A percentile compares a stretch with the other conserved stretches of the same genome.
Conservation (phyloP, 768 basidiomycete species). For the Dioszegia hungarica region DNA sequence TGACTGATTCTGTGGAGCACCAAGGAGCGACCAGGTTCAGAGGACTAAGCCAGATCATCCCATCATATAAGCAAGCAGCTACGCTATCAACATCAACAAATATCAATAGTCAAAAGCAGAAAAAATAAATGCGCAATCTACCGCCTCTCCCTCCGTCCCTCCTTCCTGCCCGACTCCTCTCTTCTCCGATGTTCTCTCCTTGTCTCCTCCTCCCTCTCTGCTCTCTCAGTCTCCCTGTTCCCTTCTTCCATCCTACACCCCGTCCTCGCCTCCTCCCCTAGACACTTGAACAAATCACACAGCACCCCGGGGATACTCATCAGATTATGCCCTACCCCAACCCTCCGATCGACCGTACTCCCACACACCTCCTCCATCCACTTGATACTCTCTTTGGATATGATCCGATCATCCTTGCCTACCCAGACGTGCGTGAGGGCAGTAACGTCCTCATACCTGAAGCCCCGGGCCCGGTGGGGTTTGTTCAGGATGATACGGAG, state of each 20-base stretch:
- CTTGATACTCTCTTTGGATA: slow-evolving; percentile 79
- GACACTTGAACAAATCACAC: slow-evolving; percentile 44
- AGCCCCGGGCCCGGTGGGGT: slow-evolving; percentile 74
- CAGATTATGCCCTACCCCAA: slow-evolving; percentile 83
- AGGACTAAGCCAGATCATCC: too few species aligned
- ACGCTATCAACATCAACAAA: too few species aligned
- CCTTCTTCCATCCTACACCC: not conserved
- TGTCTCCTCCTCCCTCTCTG: not conserved
- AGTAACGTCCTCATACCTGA: slow-evolving; percentile 74
- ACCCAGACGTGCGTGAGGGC: slow-evolving; percentile 82
- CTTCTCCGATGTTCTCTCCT: not conserved
- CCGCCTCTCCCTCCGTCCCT: slow-evolving; percentile 61
- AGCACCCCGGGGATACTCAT: slow-evolving; percentile 68
- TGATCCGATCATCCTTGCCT: slow-evolving; percentile 88
- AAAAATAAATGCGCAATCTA: too few species aligned
- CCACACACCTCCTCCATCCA: slow-evolving; percentile 79
- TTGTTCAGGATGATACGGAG: slow-evolving; percentile 80
- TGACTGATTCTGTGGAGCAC: too few species aligned
- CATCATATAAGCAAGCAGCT: too few species aligned
- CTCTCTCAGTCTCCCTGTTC: not conserved
- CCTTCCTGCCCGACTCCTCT: not conserved
- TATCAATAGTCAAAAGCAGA: too few species aligned
- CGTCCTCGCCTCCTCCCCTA: slow-evolving; percentile 24
- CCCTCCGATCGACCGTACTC: slow-evolving; percentile 69
- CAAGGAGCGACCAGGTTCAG: too few species aligned